Percentiles rank a stretch among this genome's conserved stretches.
Conservation (phyloP, 257 asterid species). For the Asclepias syriaca region DNA sequence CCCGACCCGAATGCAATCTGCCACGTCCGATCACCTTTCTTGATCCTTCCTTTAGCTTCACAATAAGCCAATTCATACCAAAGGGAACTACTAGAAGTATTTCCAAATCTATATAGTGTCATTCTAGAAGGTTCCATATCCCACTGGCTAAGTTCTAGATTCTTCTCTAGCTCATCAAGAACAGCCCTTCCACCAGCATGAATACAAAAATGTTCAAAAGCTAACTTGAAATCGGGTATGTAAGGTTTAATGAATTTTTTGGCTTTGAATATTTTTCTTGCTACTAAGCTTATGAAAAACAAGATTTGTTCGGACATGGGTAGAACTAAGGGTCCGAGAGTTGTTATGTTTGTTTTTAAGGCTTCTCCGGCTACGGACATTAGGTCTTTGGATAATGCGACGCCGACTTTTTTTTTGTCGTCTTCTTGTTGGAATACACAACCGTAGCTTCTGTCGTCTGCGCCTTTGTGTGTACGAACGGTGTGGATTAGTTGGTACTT, state of each 20-base stretch:
- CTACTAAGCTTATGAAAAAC: conserved; percentile 13
- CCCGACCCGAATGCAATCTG: conserved; percentile 39
- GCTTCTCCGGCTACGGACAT: conserved; percentile 34
- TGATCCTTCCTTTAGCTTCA: conserved; percentile 38
- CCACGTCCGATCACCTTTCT: conserved; percentile 34
- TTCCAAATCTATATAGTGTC: conserved; percentile 39
- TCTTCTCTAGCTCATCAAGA: conserved; percentile 29
- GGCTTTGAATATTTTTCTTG: conserved; percentile 19
- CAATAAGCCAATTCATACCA: conserved; percentile 38
- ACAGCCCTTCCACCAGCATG: conserved; percentile 39
- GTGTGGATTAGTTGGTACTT: conserved; percentile 30
- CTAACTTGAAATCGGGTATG: conserved; percentile 32
- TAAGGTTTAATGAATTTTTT: conserved; percentile 16
- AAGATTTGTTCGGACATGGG: conserved; percentile 29
- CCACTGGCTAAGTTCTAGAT: conserved; percentile 18
- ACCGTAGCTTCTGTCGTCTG: conserved; percentile 23
- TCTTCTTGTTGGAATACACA: conserved; percentile 29
- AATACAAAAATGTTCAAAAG: conserved; percentile 39
- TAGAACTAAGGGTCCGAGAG: conserved; percentile 38
- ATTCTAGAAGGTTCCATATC: conserved; percentile 45
- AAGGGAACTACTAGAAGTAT: conserved; percentile 36
- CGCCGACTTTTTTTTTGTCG: conserved; percentile 8
- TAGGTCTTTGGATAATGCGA: conserved; percentile 25
- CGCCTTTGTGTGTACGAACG: conserved; percentile 30
- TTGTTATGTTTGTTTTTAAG: conserved; percentile 21